Base-by-base conservation (phyloP, 1,139 yeast species). In the Sugiyamaella novakii region DNA sequence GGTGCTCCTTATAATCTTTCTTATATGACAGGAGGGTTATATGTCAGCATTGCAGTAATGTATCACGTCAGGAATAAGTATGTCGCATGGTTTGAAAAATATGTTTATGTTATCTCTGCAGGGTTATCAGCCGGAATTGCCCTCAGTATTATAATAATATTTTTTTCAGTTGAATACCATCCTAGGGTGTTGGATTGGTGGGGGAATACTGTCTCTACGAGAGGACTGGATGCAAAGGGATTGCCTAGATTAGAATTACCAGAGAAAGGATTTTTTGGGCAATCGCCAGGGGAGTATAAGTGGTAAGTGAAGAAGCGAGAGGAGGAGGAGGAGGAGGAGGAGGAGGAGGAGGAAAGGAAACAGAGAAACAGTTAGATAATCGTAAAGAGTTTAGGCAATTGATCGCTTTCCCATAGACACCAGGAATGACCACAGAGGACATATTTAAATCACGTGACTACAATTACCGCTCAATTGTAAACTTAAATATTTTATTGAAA, bases 81-180 rank as follows among this genome's bases (percentile, higher is more conserved):
- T 59, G 57, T 71, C 14, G 66, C 73, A 19, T 78, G 85, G 83
- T 81, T 84, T 82, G 81, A 78, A 54, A 80, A 78, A 64, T 83
- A 81, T 66, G 81, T 79, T 59, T 83, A 82, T 62, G 75, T 83
- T 8, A 67, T 82, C 29, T 73, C 83, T 14, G 75, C 80, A 52
- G 85, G 80, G 2, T 64, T 81, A 37, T 68, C 76, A 5, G 81
- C 86, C 1, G 87, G 86, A 15, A 75, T 80, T 34, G 85, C 85
- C 0, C 75, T 79, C 51, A 69, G 79, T 55, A 77, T 81, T 0
- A 64, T 80, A 12, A 64, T 81, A 44, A 78, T 80, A 30, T 74
- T 81, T 66, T 78, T 81, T 59, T 72, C 81, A 0, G 79, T 80
- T 4, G 80, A 77, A 58, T 78, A 73, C 54, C 47, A 43, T 43